These are phyloP conservation scores for Medicago ruthenica DNA, from an alignment of 306 rosid genomes.

Conservation along the genomic window DNA sequence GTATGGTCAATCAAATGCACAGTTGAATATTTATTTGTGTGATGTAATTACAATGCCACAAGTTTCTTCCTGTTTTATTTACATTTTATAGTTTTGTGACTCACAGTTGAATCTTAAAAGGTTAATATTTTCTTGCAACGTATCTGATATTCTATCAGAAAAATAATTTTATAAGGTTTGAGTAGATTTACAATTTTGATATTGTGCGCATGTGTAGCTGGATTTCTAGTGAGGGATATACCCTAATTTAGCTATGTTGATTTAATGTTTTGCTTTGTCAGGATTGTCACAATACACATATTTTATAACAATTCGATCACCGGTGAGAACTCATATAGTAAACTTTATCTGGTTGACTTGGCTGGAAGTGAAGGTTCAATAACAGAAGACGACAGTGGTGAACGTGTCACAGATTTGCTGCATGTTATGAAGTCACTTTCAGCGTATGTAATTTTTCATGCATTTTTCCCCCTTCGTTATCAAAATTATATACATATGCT, in stretches of 20 bases:
- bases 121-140: slow-evolving; percentile 19
- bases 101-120: not conserved
- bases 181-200: slow-evolving; percentile 30
- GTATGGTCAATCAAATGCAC: slow-evolving; percentile 24
- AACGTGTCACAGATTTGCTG: slow-evolving; percentile 88
- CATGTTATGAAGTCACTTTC: slow-evolving; percentile 99
- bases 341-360: slow-evolving; percentile 88
- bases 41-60: slow-evolving; percentile 16
- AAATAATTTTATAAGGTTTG: slow-evolving; percentile 1
- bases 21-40: not conserved
- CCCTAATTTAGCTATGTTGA: slow-evolving; percentile 45
- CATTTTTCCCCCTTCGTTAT: slow-evolving; percentile 31
- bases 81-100: slow-evolving; percentile 9
- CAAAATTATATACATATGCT: slow-evolving; percentile 34
- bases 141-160: slow-evolving; percentile 36
- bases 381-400: slow-evolving; percentile 86
- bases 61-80: not conserved
- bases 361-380: slow-evolving; percentile 98
- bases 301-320: slow-evolving; percentile 74
- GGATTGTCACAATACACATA: slow-evolving; percentile 83
- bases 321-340: slow-evolving; percentile 81
- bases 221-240: not conserved
- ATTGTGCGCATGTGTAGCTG: slow-evolving; percentile 32
- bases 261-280: slow-evolving; percentile 53
- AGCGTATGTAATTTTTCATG: slow-evolving; percentile 71